These are phyloP conservation scores for Oropetium thomaeum DNA, from an alignment of 176 grass and related monocot species.

Conservation along the genomic window DNA sequence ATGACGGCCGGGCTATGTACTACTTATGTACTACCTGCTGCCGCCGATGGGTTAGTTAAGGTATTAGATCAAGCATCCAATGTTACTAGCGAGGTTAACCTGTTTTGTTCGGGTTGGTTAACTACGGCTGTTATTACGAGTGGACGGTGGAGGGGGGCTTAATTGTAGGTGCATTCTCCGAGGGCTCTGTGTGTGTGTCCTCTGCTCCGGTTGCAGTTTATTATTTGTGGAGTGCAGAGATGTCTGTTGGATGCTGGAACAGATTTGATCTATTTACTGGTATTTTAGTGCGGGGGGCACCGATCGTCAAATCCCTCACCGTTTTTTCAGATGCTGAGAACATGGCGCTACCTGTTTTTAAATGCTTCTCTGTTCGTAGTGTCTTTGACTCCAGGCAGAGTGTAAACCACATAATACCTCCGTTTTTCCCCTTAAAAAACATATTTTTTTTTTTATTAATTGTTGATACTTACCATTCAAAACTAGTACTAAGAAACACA, in stretches of 20 bases:
- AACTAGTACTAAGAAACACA: too few relatives aligned
- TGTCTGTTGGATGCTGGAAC: conserved; percentile 30
- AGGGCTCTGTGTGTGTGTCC: background rate
- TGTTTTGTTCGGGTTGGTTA: background rate
- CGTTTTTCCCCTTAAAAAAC: too few relatives aligned
- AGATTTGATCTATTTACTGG: background rate
- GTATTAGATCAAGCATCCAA: background rate
- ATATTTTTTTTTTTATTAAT: too few relatives aligned
- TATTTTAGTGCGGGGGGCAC: background rate
- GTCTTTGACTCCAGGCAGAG: conserved; percentile 34
- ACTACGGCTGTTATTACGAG: background rate
- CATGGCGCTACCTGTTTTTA: conserved; percentile 24
- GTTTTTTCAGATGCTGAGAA: conserved; percentile 5
- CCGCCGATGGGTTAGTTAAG: background rate
- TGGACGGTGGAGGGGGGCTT: conserved; percentile 1
- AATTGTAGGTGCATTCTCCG: conserved; percentile 21
- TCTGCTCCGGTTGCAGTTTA: background rate
- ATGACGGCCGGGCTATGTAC: background rate
- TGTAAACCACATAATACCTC: too few relatives aligned
- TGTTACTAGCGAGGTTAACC: background rate
- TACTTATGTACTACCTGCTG: background rate
- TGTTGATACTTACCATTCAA: too few relatives aligned
- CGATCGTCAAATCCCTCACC: background rate
- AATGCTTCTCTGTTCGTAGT: conserved; percentile 5
- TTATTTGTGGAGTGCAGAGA: conserved; percentile 28